A percentile compares a stretch with the other conserved stretches of the same genome.
These are phyloP conservation scores for Pisolithus tinctorius DNA, from an alignment of 768 basidiomycete species.

Conservation along the genomic window DNA sequence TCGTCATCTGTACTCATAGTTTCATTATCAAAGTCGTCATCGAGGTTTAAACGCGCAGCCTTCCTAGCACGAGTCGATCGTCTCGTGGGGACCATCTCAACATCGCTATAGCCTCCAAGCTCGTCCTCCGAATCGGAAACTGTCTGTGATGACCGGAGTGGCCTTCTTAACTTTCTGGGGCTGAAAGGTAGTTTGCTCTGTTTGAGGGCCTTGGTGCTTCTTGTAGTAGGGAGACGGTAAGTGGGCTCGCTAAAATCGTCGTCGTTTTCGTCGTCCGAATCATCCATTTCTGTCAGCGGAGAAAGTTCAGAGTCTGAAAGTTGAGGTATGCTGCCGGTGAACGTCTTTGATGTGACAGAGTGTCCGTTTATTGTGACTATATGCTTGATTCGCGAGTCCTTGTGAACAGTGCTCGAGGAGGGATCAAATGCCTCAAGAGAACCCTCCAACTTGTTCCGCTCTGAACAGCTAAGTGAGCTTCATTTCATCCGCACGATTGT, in stretches of 20 bases:
- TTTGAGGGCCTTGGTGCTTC: background rate
- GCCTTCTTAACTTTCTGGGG: constrained; percentile 50
- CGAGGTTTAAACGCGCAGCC: constrained; percentile 29
- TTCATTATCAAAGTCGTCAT: constrained; percentile 17
- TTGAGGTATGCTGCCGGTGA: constrained; percentile 8
- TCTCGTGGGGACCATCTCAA: constrained; percentile 24
- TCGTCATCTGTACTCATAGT: constrained; percentile 9
- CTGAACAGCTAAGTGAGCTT: constrained; percentile 29
- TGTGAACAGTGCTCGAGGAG: constrained; percentile 46
- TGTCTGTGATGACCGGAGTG: constrained; percentile 15
- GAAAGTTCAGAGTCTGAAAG: constrained; percentile 13
- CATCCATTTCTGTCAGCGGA: constrained; percentile 19
- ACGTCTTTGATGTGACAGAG: constrained; percentile 1
- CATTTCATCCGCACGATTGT: background rate
- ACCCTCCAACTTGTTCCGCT: constrained; percentile 36
- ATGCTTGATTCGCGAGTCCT: constrained; percentile 45
- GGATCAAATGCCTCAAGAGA: constrained; percentile 53
- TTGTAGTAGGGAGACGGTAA: constrained; percentile 11
- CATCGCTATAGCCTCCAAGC: constrained; percentile 30
- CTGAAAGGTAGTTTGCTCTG: constrained; percentile 54
- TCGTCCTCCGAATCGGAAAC: constrained; percentile 34
- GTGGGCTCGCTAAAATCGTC: constrained; percentile 3
- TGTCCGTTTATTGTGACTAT: constrained; percentile 24
- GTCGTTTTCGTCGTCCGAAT: constrained; percentile 19
- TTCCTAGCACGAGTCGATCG: constrained; percentile 46